Evolutionary conservation across 371 early-diverging fungal genomes (phyloP), one percentile per base, ranked within the genome.

Genomic region (Syncephalastrum monosporum): DNA sequence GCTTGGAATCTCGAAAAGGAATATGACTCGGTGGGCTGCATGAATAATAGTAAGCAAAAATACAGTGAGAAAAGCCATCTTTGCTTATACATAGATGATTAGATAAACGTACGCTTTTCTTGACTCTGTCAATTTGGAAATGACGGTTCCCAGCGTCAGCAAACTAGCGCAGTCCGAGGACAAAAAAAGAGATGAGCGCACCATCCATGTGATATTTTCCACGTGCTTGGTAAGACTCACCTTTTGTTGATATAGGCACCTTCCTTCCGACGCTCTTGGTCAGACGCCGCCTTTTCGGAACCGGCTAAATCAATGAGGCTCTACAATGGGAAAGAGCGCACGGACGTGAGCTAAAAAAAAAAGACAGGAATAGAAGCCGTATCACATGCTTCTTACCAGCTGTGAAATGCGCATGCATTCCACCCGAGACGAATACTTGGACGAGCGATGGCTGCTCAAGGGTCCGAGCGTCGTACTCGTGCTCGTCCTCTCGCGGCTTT

Each of bases 261-360:
- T 75, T 98, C 99, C 71, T 93, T 92, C 23, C 95, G 81, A 25
- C 95, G 71, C 13, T 88, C 88, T 10, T 78, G 69, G 51, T 86
- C 81, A 16, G 84, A 78, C 10, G 89, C 67, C 96, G 90, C 90
- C 64, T 95, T 90, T 79, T 98, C 99, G 12, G 94, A 93, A n/a
- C 99, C 99, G n/a, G 99, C 97, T 54, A 98, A 70, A 75, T 98
- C 99, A 62, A 96, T 93, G 50, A 98, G 75, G 65, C 90, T 93
- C 77, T 85, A 67, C 10, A 10, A 47, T 45, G 3, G 6, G 47
- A 25, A 24, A 1, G 33, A n/a, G 16, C 14, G 27, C 38, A 27
- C 54, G 27, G 8, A n/a, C 45, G 23, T 19, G 42, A 25, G 14
- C 10, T 45, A 12, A 42, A 45, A 29, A 21, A 43, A 52, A 52